Evolutionary conservation across 2,329 filamentous ascomycete genomes (phyloP), one percentile per base, ranked within the genome.

Genomic region (Lasiodiplodia gonubiensis): DNA sequence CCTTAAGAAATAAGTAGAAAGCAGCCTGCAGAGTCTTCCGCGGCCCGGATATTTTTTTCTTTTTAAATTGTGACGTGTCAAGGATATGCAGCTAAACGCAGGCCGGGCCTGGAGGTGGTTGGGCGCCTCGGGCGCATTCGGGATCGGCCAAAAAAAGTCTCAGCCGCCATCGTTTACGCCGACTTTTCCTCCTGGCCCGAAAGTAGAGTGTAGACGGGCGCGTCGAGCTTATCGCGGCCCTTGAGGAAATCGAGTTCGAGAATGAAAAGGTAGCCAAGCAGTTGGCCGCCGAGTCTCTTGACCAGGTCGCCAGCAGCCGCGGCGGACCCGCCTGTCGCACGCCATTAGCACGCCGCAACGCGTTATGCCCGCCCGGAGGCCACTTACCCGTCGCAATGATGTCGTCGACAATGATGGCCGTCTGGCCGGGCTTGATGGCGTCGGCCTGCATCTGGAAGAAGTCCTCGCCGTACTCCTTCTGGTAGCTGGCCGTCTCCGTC

Each of bases 381-480:
- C 67, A 82, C 90, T 80, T 85, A 97, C 94, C 94, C 71, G 95
- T 99, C 67, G 95, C 95, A 83, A 99, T 98, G 77, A 99, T 97
- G 79, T 99, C 95, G 80, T 99, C 95, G 37, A 99, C 93, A 71
- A 99, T 87, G 70, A 99, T 84, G 68, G 97, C 94, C 80, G 90
- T 94, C 83, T 97, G 92, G 42, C 94, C 94, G 63, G 88, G 86
- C 82, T 91, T 90, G 75, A 99, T 90, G 53, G 90, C 90, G 80
- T 91, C 93, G 72, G 87, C 84, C 84, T 99, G 95, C 85, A 99
- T 96, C 86, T 98, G 92, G 84, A 99, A 98, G 78, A 90, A 90
- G 80, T 99, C 95, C 80, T 89, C 86, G 70, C 95, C 95, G 77
- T 99, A 99, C 81, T 99, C 95, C 86, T 99, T 99, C 81, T 93